Evolutionary conservation across 352 stramenopile species (phyloP).

Genomic region (Pythium sukuiense): DNA sequence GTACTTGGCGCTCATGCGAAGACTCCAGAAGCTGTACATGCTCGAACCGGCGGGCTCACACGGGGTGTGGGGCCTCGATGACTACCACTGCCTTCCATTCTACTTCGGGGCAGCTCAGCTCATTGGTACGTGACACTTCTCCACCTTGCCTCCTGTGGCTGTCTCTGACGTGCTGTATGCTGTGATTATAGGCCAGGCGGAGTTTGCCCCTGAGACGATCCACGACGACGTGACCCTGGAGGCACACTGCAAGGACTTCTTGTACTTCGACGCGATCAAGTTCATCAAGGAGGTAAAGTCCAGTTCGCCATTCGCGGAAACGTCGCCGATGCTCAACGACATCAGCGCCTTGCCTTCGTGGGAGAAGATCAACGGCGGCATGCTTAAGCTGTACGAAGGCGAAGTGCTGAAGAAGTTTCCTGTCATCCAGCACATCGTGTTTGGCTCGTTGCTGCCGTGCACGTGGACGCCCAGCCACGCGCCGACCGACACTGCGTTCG

Average conservation of each 20-base stretch:
- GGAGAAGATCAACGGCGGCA: conserved; percentile 90
- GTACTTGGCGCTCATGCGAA: conserved; percentile 94
- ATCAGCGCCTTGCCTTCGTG: conserved; percentile 88
- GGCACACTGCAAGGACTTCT: conserved; percentile 68
- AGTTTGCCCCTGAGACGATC: conserved; percentile 71
- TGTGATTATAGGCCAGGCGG: conserved; percentile 40
- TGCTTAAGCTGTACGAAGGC: conserved; percentile 91
- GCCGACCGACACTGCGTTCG: conserved; percentile 48
- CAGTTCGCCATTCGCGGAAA: conserved; percentile 91
- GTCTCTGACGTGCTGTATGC: conserved; percentile 1
- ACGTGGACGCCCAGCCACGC: conserved; percentile 71
- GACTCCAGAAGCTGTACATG: conserved; percentile 96
- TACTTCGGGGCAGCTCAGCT: conserved; percentile 97
- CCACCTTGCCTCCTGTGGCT: not conserved
- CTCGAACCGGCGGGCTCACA: conserved; percentile 98
- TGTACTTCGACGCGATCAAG: conserved; percentile 93
- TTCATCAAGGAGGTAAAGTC: conserved; percentile 93
- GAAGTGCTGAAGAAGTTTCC: conserved; percentile 98
- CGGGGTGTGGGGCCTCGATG: conserved; percentile 98
- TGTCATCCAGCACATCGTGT: conserved; percentile 98
- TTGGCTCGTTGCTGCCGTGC: conserved; percentile 92
- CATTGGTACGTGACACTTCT: conserved; percentile 38
- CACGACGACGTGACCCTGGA: conserved; percentile 75
- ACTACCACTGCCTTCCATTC: conserved; percentile 99
- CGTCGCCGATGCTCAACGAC: conserved; percentile 93